Evolutionary conservation across 495 filamentous ascomycete genomes (phyloP).

Genomic region (Xeromyces bisporus): DNA sequence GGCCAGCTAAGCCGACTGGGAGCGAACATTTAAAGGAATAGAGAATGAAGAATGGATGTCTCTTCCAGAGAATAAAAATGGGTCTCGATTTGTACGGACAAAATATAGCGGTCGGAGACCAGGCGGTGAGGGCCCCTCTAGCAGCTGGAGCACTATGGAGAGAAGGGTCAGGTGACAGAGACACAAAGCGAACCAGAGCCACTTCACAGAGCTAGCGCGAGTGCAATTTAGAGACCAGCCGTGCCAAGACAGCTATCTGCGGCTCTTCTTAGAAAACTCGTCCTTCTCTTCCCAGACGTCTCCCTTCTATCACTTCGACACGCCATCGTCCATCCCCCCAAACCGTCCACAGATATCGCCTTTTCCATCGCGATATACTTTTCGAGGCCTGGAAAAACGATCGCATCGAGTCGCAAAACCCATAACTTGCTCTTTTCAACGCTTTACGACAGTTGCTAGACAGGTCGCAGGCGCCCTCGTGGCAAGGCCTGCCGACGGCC

Average conservation of each 20-base stretch:
- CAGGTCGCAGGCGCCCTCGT: conserved; percentile 36
- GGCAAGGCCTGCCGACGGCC: conserved; percentile 38
- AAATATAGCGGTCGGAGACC: too few species aligned
- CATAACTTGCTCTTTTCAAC: conserved; percentile 17
- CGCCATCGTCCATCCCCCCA: conserved; percentile 16
- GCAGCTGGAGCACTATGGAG: too few species aligned
- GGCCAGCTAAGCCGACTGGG: conserved; percentile 13
- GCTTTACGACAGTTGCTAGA: conserved; percentile 25
- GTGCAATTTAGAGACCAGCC: conserved; percentile 11
- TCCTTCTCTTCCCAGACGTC: conserved; percentile 26
- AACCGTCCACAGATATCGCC: conserved; percentile 24
- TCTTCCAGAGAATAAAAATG: too few species aligned
- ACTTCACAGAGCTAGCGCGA: conserved; percentile 2
- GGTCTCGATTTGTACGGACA: too few species aligned
- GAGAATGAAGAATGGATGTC: too few species aligned
- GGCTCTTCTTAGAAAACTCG: conserved; percentile 26
- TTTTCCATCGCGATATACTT: conserved; percentile 27
- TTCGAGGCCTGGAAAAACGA: conserved; percentile 11
- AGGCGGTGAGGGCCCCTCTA: too few species aligned
- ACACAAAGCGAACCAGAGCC: too few species aligned
- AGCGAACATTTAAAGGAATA: conserved; percentile 20
- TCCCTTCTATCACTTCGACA: conserved; percentile 28
- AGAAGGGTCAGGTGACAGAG: too few species aligned
- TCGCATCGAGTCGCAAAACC: conserved; percentile 8
- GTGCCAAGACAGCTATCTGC: conserved; percentile 13